Evolutionary conservation across 257 asterid species (phyloP), one percentile per base, ranked within the genome.

Genomic region (Cinchona pubescens): DNA sequence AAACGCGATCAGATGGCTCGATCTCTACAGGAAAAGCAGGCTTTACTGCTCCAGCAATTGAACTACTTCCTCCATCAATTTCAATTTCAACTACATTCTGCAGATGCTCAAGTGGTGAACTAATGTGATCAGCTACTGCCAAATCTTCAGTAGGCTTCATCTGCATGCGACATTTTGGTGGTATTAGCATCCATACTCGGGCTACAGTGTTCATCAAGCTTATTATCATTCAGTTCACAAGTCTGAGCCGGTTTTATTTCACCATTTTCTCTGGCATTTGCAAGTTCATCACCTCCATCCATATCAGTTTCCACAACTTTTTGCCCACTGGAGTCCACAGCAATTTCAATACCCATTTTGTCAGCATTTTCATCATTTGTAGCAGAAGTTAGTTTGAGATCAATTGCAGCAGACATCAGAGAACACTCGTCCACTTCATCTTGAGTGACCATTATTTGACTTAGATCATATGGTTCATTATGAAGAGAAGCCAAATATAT

Each of bases 401-500:
- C 87, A 23, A 67, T 63, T 3, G 62, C 86, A 75, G 77, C n/a
- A n/a, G n/a, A 80, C 79, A 62, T 78, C n/a, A 63, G 75, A 79
- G 87, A 82, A 61, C 76, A 37, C 61, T 80, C 78, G 66, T 63
- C 63, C 30, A 23, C 81, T 42, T 87, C 90, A 75, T 75, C 82
- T 80, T 82, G 80, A 76, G 78, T 74, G 73, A 92, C 81, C 61
- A 49, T 87, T 76, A 87, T 86, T 65, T 85, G 73, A 76, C 83
- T 85, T 82, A 92, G 80, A 88, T 94, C 93, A 82, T 77, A 74
- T 67, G 73, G 75, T 77, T 76, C 87, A 80, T 84, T 79, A 79
- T 87, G 90, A 84, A 92, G 81, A 80, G 92, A 83, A 64, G 81
- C 76, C 87, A 94, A 83, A 78, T 82, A 91, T 56, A 46, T 66